Percentiles rank a stretch among this genome's conserved stretches.
Evolutionary conservation across 2,329 filamentous ascomycete species (phyloP).

Genomic region (Cucurbitaria berberidis): DNA sequence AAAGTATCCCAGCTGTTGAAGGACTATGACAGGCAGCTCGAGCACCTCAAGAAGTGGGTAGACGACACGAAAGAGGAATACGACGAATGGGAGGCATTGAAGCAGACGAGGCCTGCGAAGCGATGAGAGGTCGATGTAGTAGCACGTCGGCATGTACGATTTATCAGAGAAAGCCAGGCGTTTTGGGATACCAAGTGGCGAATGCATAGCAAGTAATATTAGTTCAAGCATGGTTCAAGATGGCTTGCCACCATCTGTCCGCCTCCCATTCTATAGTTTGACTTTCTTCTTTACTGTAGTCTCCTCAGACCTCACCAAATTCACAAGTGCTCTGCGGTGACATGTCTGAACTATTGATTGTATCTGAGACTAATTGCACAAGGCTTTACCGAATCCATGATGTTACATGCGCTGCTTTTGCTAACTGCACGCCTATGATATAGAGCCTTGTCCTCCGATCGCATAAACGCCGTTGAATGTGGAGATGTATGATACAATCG

Average conservation of each 20-base stretch:
- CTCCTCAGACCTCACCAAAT: not conserved
- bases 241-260: not conserved
- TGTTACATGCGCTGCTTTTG: constrained; percentile 8
- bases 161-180: constrained; percentile 20
- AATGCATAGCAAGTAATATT: constrained; percentile 6
- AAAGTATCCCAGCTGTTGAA: constrained; percentile 67
- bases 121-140: constrained; percentile 14
- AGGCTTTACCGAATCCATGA: not conserved
- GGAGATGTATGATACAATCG: constrained; percentile 1
- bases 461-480: constrained; percentile 5
- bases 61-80: constrained; percentile 65
- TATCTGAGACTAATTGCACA: not conserved
- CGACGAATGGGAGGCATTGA: constrained; percentile 57
- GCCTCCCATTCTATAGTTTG: not conserved
- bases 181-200: constrained; percentile 21
- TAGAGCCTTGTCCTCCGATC: not conserved
- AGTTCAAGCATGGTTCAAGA: not conserved
- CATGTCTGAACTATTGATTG: not conserved
- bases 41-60: constrained; percentile 73
- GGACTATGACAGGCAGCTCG: constrained; percentile 80
- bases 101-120: constrained; percentile 34
- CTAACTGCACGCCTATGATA: constrained; percentile 8
- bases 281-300: not conserved
- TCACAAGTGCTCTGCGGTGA: constrained; percentile 3
- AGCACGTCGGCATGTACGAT: constrained; percentile 14